Conservation (phyloP, 1,284 basidiomycete species). For the Tausonia pullulans region DNA sequence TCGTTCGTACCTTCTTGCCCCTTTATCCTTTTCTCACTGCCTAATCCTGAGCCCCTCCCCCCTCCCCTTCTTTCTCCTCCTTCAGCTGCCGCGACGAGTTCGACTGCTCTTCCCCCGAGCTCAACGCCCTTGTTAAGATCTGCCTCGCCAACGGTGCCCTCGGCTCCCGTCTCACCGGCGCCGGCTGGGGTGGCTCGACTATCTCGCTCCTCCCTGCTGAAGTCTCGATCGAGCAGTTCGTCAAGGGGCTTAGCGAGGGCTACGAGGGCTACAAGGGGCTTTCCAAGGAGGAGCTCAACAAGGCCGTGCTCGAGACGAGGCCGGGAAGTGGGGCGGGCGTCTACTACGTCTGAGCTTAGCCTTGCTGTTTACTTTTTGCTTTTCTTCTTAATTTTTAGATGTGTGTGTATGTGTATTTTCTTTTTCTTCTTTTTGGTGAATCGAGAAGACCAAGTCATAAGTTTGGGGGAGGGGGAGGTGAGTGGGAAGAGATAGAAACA, state of each 20-base stretch:
- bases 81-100: conserved; percentile 47
- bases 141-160: conserved; percentile 59
- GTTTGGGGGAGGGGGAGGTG: too few species aligned
- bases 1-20: conserved; percentile 28
- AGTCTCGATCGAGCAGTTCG: conserved; percentile 54
- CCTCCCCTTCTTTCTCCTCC: not conserved
- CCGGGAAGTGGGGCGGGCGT: conserved; percentile 65
- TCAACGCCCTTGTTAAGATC: conserved; percentile 51
- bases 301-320: conserved; percentile 71
- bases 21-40: not conserved
- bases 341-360: not conserved
- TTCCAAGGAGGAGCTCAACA: conserved; percentile 47
- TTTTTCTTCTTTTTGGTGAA: too few species aligned
- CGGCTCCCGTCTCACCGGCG: conserved; percentile 48
- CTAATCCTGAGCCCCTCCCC: not conserved
- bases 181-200: conserved; percentile 84
- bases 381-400: too few species aligned
- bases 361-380: too few species aligned
- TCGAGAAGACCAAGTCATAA: too few species aligned
- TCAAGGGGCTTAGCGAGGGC: conserved; percentile 46
- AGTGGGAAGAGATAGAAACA: too few species aligned
- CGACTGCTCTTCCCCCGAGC: conserved; percentile 66
- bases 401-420: too few species aligned
- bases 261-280: conserved; percentile 56
- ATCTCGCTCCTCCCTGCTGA: conserved; percentile 63